phyloP scores from a whole-genome alignment of 345 rosid species.

The Pseudoturritis turrita region DNA sequence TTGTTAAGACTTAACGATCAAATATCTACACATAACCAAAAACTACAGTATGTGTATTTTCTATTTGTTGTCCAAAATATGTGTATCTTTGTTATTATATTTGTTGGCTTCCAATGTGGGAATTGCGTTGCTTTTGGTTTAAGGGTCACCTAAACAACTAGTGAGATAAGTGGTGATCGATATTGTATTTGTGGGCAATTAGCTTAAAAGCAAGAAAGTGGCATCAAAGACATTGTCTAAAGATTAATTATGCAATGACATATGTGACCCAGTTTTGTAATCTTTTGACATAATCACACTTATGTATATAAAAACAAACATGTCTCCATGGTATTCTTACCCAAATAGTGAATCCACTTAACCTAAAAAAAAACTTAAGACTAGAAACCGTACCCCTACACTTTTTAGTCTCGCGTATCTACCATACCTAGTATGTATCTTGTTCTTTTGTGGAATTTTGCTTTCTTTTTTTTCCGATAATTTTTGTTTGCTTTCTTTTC shows the following conservation, averaged over 20 bases:
- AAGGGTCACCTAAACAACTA: neutral
- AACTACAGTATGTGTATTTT: neutral
- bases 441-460: neutral
- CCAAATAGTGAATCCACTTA: neutral
- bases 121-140: neutral
- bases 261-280: conserved; percentile 1
- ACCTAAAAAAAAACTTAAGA: neutral
- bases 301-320: neutral
- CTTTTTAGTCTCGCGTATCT: too few relatives aligned
- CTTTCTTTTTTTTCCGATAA: neutral
- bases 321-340: neutral
- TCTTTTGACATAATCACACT: neutral
- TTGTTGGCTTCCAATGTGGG: neutral
- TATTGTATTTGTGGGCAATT: conserved; percentile 10
- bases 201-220: conserved; percentile 14
- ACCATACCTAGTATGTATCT: neutral
- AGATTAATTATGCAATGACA: conserved; percentile 4
- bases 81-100: neutral
- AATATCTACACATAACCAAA: neutral
- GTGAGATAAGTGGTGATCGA: neutral
- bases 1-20: neutral
- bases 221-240: neutral
- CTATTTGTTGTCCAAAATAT: neutral
- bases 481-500: neutral
- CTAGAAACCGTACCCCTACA: neutral